Percentiles rank a stretch among this genome's conserved stretches.
These are phyloP conservation scores for Pythium monospermum DNA, from an alignment of 352 stramenopile genomes.

Conservation along the genomic window DNA sequence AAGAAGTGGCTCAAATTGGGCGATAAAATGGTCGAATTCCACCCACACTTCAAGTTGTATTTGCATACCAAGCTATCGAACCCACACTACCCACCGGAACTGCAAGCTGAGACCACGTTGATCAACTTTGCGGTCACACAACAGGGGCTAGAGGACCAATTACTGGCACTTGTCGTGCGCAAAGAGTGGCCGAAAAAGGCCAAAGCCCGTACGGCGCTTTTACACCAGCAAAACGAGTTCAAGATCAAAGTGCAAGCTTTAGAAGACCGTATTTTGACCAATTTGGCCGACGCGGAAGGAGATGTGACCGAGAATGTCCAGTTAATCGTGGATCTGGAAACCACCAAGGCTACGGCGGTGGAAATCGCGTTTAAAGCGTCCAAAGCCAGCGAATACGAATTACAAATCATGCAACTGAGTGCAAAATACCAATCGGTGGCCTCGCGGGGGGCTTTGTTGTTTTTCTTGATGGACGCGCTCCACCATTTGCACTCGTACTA, in stretches of 20 bases:
- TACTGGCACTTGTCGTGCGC: conserved; percentile 82
- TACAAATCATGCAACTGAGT: conserved; percentile 80
- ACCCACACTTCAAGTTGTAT: conserved; percentile 79
- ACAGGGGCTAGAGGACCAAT: conserved; percentile 86
- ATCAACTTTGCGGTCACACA: conserved; percentile 92
- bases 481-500: conserved; percentile 94
- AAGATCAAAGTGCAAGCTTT: conserved; percentile 84
- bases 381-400: conserved; percentile 67
- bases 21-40: conserved; percentile 84
- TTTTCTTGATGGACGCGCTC: conserved; percentile 94
- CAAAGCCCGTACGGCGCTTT: conserved; percentile 59
- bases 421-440: conserved; percentile 92
- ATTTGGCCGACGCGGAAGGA: conserved; percentile 75
- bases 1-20: conserved; percentile 80
- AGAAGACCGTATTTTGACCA: conserved; percentile 88
- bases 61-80: conserved; percentile 93
- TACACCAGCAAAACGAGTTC: conserved; percentile 90
- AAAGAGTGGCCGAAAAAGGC: conserved; percentile 90
- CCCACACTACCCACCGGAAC: conserved; percentile 87
- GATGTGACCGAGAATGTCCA: conserved; percentile 95
- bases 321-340: conserved; percentile 92
- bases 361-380: conserved; percentile 81
- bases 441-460: conserved; percentile 88
- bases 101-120: conserved; percentile 89
- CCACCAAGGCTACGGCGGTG: conserved; percentile 88